Base-by-base conservation (phyloP, 768 basidiomycete genomes). In the Boletus rex-veris region DNA sequence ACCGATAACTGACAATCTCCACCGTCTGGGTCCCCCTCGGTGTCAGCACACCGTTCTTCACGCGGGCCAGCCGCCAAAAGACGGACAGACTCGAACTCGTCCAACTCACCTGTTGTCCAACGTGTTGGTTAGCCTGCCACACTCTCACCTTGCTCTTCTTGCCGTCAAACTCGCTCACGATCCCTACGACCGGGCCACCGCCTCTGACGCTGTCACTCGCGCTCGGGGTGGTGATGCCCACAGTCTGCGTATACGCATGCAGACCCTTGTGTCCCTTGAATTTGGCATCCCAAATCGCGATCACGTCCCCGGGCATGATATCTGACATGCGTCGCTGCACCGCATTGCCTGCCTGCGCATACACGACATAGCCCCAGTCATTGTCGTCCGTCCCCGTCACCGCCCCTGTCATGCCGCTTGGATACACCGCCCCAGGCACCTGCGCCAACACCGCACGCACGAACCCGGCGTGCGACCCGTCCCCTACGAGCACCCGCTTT, bases 101-200 rank as follows among this genome's bases (percentile, higher is more conserved):
- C 11, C 7, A 7, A 53, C 81, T 57, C 56, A 87, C 88, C 81
- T 90, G 88, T 59, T 85, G 88, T 45, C 89, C 85, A 63, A 89
- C 87, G 62, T 87, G 88, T 66, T 88, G 84, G 68, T 91, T 93
- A 49, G 92, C 92, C 68, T 95, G 91, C 68, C 86, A 86, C 41
- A 90, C 83, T 67, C 79, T 80, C 49, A 94, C 75, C 75, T 97
- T 97, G 55, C 80, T 81, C 76, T 94, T 95, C 81, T 90, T 93
- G 37, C 73, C 70, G 61, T 97, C 94, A 66, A 86, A 89, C 65
- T 95, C 93, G 45, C 77, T 79, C 49, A 95, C 81, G 42, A 97
- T 74, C 9, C 86, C 94, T 35, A 90, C 74, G 7, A 92, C 59
- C 21, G 83, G 80, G 5, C 75, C 74, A 11, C 67, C 65, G 39